Evolutionary conservation across 352 stramenopile genomes (phyloP).

Genomic region (Peronospora destructor): DNA sequence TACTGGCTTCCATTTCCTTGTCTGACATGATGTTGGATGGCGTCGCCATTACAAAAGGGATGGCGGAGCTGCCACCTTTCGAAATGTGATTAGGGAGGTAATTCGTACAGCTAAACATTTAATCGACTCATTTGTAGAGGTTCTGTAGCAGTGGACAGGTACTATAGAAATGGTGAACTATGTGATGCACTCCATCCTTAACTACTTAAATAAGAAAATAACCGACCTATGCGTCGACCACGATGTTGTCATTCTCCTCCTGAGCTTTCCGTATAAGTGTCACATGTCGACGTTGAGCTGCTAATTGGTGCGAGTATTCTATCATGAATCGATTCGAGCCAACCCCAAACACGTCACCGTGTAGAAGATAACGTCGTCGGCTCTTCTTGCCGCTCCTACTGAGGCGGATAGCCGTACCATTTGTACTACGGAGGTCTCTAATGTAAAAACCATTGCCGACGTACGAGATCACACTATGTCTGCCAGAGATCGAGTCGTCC

Average conservation of each 20-base stretch:
- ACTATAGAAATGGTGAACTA: too few relatives aligned
- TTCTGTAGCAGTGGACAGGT: background rate
- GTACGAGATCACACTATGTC: conserved; percentile 66
- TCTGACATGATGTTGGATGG: conserved; percentile 28
- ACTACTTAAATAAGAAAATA: too few relatives aligned
- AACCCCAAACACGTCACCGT: conserved; percentile 79
- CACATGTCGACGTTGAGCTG: conserved; percentile 20
- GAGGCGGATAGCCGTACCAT: conserved; percentile 69
- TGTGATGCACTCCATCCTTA: too few relatives aligned
- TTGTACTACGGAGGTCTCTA: conserved; percentile 77
- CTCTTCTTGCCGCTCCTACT: conserved; percentile 59
- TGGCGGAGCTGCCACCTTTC: conserved; percentile 24
- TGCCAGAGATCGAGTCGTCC: conserved; percentile 73
- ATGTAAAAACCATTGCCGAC: conserved; percentile 79
- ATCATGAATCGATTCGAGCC: conserved; percentile 80
- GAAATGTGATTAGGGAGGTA: conserved; percentile 22
- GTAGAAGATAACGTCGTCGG: conserved; percentile 48
- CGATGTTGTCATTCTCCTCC: conserved; percentile 14
- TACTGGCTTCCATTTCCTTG: conserved; percentile 53
- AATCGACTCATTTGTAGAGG: background rate
- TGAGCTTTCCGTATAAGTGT: conserved; percentile 24
- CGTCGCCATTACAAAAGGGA: conserved; percentile 1
- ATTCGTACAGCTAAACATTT: background rate
- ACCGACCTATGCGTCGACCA: conserved; percentile 9
- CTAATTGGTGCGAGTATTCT: conserved; percentile 69